phyloP scores from a whole-genome alignment of 148 eudicot species.

The Selenicereus undatus region DNA sequence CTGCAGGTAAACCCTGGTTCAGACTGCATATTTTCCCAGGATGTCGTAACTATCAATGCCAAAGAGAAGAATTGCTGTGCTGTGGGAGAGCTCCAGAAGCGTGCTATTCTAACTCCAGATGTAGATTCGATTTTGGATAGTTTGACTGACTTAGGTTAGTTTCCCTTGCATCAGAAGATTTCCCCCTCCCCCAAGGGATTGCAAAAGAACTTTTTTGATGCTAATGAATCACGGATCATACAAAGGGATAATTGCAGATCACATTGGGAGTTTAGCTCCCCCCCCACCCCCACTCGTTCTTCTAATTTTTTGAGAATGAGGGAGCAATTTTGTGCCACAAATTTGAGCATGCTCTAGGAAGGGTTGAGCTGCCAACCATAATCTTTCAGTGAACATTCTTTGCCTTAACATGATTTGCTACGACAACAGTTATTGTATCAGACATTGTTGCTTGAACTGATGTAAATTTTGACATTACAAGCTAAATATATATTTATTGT shows the following conservation, averaged over 20 bases:
- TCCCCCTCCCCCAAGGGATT: too few species aligned
- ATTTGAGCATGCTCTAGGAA: background rate
- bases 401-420: background rate
- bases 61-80: conserved; percentile 44
- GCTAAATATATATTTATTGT: background rate
- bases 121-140: conserved; percentile 49
- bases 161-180: conserved; percentile 2
- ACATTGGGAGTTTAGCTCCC: too few species aligned
- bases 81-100: conserved; percentile 66
- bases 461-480: conserved; percentile 1
- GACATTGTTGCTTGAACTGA: background rate
- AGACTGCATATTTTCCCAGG: conserved; percentile 60
- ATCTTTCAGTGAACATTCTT: background rate
- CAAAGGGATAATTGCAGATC: background rate
- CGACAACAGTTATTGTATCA: background rate
- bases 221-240: background rate
- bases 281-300: too few species aligned
- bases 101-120: conserved; percentile 63
- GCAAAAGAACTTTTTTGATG: too few species aligned
- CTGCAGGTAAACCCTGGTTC: conserved; percentile 66
- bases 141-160: conserved; percentile 32
- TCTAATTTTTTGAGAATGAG: background rate
- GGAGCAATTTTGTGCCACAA: background rate
- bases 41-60: conserved; percentile 55
- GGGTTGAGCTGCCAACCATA: background rate